Base-by-base conservation (phyloP, 1,139 yeast genomes). In the Lodderomyces jiufengensis region DNA sequence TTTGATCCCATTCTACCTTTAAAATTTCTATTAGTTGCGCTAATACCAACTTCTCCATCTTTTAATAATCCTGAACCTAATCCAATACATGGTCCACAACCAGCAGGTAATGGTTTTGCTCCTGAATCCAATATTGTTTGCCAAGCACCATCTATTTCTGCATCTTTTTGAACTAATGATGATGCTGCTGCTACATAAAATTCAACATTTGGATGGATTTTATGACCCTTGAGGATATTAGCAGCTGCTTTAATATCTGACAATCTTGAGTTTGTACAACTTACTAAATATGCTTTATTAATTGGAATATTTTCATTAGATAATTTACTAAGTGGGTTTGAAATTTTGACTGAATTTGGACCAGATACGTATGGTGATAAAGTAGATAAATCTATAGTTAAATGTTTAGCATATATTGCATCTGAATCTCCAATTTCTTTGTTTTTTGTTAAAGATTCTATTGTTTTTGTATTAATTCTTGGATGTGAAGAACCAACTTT, bases 71-170 rank as follows among this genome's bases (percentile, higher is more conserved):
- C 99, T 26, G 94, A 74, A 43, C 99, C 99, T 40, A 92, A 73
- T 30, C 99, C 99, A 54, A 92, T 92, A 68, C 99, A 92, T 26
- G 99, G 99, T 33, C 99, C 99, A 66, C 99, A 92, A 16, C 99
- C 99, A 13, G 98, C 95, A 12, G 97, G 97, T 50, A 92, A 76
- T 25, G 97, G 90, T 51, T 69, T 85, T 39, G 97, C 95, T 35
- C 99, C 99, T 10, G 97, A 95, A 38, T 83, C 92, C 30, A 92
- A 54, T 37, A 94, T 73, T 24, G 78, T 79, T 52, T 88, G 76
- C 98, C 99, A 94, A 9, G 95, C 94, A 42, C 98, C 98, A 34
- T 64, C 68, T 29, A 78, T 75, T 64, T 85, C 95, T 32, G 98
- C 97, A 50, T 88, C 97, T 46, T 76, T 75, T 66, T 92, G 97